phyloP scores from a whole-genome alignment of 225 moss, liverwort and hornwort species.

The Sphagnum contortum region DNA sequence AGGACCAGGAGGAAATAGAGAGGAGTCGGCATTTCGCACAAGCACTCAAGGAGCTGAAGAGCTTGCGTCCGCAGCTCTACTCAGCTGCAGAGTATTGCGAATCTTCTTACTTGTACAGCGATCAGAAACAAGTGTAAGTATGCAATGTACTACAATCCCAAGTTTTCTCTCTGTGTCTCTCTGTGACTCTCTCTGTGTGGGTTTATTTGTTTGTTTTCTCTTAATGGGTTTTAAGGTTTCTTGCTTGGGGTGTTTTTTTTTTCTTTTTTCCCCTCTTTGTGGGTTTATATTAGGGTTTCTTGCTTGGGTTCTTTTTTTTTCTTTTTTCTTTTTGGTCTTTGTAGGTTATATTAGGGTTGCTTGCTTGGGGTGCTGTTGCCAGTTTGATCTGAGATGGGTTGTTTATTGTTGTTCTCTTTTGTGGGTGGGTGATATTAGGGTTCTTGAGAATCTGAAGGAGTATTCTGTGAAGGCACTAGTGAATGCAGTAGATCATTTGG shows the following conservation, averaged over 20 bases:
- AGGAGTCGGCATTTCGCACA: constrained; percentile 52
- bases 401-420: no score
- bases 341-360: no score
- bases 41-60: constrained; percentile 87
- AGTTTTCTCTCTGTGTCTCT: background rate
- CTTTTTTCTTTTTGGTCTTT: no score
- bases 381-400: no score
- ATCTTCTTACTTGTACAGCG: constrained; percentile 92
- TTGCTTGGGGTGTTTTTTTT: background rate
- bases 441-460: constrained; percentile 92
- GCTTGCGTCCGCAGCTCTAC: constrained; percentile 92
- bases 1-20: constrained; percentile 58
- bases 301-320: no score
- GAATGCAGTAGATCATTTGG: constrained; percentile 95
- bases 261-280: background rate
- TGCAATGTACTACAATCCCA: no score
- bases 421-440: constrained; percentile 25
- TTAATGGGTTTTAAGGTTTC: background rate
- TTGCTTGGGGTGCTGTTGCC: no score
- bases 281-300: background rate
- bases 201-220: background rate
- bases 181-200: background rate
- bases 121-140: constrained; percentile 96
- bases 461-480: constrained; percentile 97
- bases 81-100: constrained; percentile 98